Evolutionary conservation across 192 early-diverging fungal species (phyloP), one percentile per base, ranked within the genome.

Genomic region (Phycomyces blakesleeanus): DNA sequence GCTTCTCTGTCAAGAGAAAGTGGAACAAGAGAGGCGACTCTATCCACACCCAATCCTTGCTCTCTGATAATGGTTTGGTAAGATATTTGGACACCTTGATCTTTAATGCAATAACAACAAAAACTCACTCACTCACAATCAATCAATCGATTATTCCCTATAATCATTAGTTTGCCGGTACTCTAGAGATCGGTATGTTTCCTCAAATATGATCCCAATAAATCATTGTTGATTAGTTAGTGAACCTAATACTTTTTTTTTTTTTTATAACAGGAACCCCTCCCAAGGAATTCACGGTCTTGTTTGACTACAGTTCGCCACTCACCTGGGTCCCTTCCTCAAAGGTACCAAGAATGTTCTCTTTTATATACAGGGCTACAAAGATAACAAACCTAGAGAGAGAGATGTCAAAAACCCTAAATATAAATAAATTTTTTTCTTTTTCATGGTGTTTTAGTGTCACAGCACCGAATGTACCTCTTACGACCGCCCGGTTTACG

Each of bases 301-400:
- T 66, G 27, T 71, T 61, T 44, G 69, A 71, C 59, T 64, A 63
- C 49, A 61, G 63, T 27, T 55, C 53, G 11, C 57, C 59, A 27
- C 57, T 71, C 15, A 61, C 69, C 6, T 71, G 69, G 69, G 63
- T 71, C 14, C 63, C 69, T 61, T 59, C 63, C 16, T 25, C 50
- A 25, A 34, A 51, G 29, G 65, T 67, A 67, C 38, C 41, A 40
- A 3, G 26, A 5, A 26, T 59, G 22, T 49, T 59, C 14, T 25
- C 6, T 14, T 12, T 52, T 21, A 1, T n/a, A n/a, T n/a, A 27
- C 15, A 29, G 22, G 54, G 27, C 54, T 21, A 6, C 40, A 41
- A 41, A 6, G 40, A 41, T 41, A 41, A 41, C 40, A 10, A 41
- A 41, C 14, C 40, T 41, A 10, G 14, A 10, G 40, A 10, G 14